These are phyloP conservation scores for Talaromyces sp. DNA, from an alignment of 2,329 filamentous ascomycete genomes.

Conservation along the genomic window DNA sequence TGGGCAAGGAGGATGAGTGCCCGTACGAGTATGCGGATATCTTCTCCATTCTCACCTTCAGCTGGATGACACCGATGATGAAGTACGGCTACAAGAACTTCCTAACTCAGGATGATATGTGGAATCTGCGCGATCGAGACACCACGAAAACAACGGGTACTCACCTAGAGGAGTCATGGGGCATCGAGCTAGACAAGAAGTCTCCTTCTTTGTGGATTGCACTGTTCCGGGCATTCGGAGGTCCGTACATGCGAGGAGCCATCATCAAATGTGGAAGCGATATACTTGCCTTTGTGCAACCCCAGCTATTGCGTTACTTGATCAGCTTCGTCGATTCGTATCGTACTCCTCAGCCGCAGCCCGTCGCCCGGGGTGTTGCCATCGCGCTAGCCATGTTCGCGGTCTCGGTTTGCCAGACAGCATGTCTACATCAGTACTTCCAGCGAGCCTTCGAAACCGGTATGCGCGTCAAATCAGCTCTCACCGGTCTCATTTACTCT, in stretches of 20 bases:
- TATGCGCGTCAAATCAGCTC: slow-evolving; percentile 90
- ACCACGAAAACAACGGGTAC: slow-evolving; percentile 71
- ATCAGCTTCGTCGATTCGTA: slow-evolving; percentile 86
- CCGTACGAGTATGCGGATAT: slow-evolving; percentile 85
- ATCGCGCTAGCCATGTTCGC: slow-evolving; percentile 92
- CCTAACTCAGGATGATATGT: slow-evolving; percentile 91
- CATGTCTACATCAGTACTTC: slow-evolving; percentile 95
- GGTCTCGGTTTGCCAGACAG: slow-evolving; percentile 81
- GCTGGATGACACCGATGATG: slow-evolving; percentile 99
- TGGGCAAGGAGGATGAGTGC: slow-evolving; percentile 66
- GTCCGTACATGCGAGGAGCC: slow-evolving; percentile 76
- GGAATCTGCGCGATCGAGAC: slow-evolving; percentile 81
- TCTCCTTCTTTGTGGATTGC: slow-evolving; percentile 85
- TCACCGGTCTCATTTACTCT: slow-evolving; percentile 87
- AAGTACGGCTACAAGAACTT: slow-evolving; percentile 87
- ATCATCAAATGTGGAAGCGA: slow-evolving; percentile 91
- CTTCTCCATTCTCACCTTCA: slow-evolving; percentile 90
- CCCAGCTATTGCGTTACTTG: slow-evolving; percentile 79
- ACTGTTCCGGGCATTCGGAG: slow-evolving; percentile 78
- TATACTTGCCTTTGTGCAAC: slow-evolving; percentile 80
- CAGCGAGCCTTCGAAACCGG: slow-evolving; percentile 91
- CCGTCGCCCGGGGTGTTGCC: slow-evolving; percentile 76
- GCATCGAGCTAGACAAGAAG: slow-evolving; percentile 67
- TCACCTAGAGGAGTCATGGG: slow-evolving; percentile 73
- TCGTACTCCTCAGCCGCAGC: slow-evolving; percentile 62